Base-by-base conservation (phyloP, 371 early-diverging fungal species). In the Mortierella sp. region DNA sequence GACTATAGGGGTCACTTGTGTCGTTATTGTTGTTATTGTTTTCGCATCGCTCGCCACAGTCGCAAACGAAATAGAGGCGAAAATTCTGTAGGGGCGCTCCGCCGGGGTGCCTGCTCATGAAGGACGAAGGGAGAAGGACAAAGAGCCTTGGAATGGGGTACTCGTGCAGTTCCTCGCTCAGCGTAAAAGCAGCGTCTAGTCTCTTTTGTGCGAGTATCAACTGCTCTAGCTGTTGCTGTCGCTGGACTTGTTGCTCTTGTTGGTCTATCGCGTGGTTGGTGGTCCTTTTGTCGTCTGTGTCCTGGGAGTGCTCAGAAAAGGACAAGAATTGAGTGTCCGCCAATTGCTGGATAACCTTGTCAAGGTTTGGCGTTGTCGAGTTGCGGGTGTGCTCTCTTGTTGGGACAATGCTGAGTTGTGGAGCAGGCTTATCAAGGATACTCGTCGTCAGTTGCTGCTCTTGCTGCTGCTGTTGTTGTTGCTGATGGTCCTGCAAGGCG, bases 141-240 rank as follows among this genome's bases (percentile, higher is more conserved):
- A 74, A 74, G 0, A 74, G 74, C 9, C 71, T 44, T 46, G 71
- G 71, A 46, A 71, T 48, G 31, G 71, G 71, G 31, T 71, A 71
- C n/a, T 74, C 74, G 50, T 74, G 64, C 34, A 74, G 48, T 14
- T 74, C 74, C 1, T 74, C 61, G 21, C 28, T 64, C 24, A 31
- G 37, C 6, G 21, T 31, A 31, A 74, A 43, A 8, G 44, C 57
- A 3, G 64, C 64, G 4, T 74, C 55, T 0, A 55, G 26, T n/a
- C 14, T 51, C 53, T 55, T 31, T 26, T 43, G 73, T 2, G n/a
- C 28, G 28, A 71, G 16, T 19, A 24, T 37, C n/a, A 67, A 34
- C 2, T 67, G 37, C 24, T 37, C 43, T 24, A 67, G 16, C 6
- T 37, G 37, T 21, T 24, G 67, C 21, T 67, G 40, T 24, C 24